Base-by-base conservation (phyloP, 2,329 filamentous ascomycete genomes). In the Chaetomium globosum region DNA sequence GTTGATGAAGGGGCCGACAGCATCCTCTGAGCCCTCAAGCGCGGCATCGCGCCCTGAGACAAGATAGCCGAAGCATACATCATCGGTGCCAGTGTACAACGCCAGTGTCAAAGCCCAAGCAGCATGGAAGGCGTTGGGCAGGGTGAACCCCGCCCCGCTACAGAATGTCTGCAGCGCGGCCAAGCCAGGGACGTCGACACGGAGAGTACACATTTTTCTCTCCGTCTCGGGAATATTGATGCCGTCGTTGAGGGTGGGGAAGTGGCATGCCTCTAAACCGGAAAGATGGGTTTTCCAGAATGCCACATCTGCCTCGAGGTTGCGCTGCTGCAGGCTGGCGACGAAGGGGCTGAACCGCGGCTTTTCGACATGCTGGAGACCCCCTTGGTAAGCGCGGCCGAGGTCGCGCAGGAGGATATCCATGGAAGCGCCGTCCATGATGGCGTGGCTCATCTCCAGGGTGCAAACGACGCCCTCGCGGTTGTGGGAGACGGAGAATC, bases 361-460 rank as follows among this genome's bases (percentile, higher is more conserved):
- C 49, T 55, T 59, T 10, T 56, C 36, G 3, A 46, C 12, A 2
- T 7, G 4, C 1, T 43, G 26, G 5, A 68, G 53, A 4, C 46
- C 43, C 3, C 69, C 75, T n/a, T 75, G 74, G 57, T 84, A 84
- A 2, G 80, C 80, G 4, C 76, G 68, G 16, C 76, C 75, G 8
- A 84, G 68, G 61, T 84, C 82, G 4, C 76, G 75, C 5, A 82
- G 71, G 5, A 84, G 75, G 54, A 82, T 79, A 0, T 80, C 78
- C 52, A 83, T 79, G 0, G 82, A 84, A 46, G 76, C 77, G 1
- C 82, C 83, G 71, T 85, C 83, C 74, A 80, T 81, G 33, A 82
- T 79, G 10, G 78, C 80, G 67, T 85, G 82, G 67, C 79, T 84
- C 21, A 85, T 74, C 62, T 85, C 82, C 13, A 84, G 72, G 48